Conservation (phyloP, 345 rosid genomes). For the Psidium guajava region DNA sequence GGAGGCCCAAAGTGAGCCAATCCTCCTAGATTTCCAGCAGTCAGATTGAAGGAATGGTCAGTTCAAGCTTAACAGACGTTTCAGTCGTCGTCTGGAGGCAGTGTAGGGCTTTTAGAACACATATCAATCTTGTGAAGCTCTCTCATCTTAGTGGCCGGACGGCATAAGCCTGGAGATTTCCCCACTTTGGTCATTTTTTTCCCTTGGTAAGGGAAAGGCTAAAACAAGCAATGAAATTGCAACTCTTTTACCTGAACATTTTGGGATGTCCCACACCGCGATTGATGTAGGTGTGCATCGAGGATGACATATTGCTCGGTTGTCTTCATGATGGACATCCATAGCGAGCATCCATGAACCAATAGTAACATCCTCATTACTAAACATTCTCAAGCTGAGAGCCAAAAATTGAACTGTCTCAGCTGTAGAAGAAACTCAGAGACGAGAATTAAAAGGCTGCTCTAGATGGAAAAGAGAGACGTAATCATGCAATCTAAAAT, state of each 20-base stretch:
- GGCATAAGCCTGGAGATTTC: conserved; percentile 50
- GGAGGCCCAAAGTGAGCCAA: background rate
- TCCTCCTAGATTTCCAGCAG: background rate
- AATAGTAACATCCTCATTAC: conserved; percentile 83
- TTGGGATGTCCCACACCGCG: conserved; percentile 88
- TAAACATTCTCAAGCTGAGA: conserved; percentile 75
- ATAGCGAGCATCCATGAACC: conserved; percentile 94
- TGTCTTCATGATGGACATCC: conserved; percentile 73
- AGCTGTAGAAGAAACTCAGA: background rate
- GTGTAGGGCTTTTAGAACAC: conserved; percentile 77
- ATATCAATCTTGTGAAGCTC: conserved; percentile 55
- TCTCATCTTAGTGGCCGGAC: conserved; percentile 39
- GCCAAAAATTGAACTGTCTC: background rate
- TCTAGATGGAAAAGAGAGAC: background rate
- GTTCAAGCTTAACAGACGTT: background rate
- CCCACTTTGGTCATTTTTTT: background rate
- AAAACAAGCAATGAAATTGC: background rate
- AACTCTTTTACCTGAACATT: conserved; percentile 54
- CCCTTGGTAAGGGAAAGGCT: background rate
- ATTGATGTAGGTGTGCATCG: conserved; percentile 61
- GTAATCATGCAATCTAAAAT: background rate
- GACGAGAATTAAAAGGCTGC: background rate
- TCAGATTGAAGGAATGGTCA: background rate
- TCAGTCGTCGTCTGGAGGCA: conserved; percentile 37
- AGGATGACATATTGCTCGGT: conserved; percentile 69